These are phyloP conservation scores for Corniculantispora saksenae DNA, from an alignment of 2,329 filamentous ascomycete species.

Conservation along the genomic window DNA sequence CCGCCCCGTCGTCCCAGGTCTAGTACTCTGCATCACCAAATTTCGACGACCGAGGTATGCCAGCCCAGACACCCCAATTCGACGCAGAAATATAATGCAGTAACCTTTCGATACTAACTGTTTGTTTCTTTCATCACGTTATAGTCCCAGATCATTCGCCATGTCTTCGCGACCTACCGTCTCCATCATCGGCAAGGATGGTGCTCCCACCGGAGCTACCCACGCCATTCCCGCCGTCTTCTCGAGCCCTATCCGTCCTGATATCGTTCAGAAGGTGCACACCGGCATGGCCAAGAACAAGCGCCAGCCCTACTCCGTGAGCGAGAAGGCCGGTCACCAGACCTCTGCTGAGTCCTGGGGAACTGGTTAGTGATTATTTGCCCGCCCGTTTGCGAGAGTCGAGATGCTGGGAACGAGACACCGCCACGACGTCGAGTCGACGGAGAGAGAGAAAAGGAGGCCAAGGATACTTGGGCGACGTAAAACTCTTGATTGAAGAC, in stretches of 20 bases:
- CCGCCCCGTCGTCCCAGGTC: slow-evolving; percentile 28
- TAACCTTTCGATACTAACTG: slow-evolving; percentile 2
- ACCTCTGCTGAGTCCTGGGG: slow-evolving; percentile 99
- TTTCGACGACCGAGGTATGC: slow-evolving; percentile 43
- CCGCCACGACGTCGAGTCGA: not conserved
- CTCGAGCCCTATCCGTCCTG: slow-evolving; percentile 93
- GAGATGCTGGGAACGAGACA: slow-evolving; percentile 1
- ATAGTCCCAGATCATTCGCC: slow-evolving; percentile 48
- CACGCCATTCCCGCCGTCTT: slow-evolving; percentile 96
- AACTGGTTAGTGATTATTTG: slow-evolving; percentile 73
- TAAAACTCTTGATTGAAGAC: not conserved
- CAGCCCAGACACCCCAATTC: not conserved
- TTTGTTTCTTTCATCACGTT: slow-evolving; percentile 28
- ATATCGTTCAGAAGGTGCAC: slow-evolving; percentile 99
- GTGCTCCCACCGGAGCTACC: slow-evolving; percentile 84
- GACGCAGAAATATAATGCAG: not conserved
- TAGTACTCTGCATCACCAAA: slow-evolving; percentile 37
- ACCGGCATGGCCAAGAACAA: slow-evolving; percentile 99
- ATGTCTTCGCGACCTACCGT: slow-evolving; percentile 98
- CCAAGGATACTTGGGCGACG: not conserved
- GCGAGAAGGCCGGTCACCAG: slow-evolving; percentile 99
- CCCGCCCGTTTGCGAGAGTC: not conserved
- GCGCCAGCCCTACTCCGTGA: slow-evolving; percentile 98
- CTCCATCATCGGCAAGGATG: slow-evolving; percentile 95
- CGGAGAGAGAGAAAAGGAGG: not conserved